Conservation (phyloP, 768 basidiomycete genomes). For the Suillus weaverae region DNA sequence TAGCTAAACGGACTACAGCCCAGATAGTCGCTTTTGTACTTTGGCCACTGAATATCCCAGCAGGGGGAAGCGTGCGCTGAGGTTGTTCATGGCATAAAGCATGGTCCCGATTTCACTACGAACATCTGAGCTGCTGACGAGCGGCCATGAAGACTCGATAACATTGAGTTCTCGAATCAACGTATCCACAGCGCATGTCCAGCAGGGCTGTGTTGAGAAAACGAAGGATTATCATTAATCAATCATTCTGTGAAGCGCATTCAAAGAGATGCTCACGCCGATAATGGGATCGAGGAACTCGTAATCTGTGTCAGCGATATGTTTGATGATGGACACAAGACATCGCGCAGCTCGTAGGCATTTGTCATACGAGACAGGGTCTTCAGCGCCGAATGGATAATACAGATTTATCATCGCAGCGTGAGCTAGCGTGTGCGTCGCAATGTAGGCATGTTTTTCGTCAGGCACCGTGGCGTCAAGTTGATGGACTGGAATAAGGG, state of each 20-base stretch:
- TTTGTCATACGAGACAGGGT: constrained; percentile 63
- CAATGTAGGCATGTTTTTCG: constrained; percentile 59
- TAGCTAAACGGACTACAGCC: constrained; percentile 6
- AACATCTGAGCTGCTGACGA: constrained; percentile 55
- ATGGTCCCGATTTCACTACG: constrained; percentile 62
- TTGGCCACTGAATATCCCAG: constrained; percentile 37
- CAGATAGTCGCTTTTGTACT: constrained; percentile 31
- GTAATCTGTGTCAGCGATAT: constrained; percentile 63
- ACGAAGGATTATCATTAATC: constrained; percentile 1
- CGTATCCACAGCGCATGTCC: constrained; percentile 68
- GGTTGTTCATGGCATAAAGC: constrained; percentile 62
- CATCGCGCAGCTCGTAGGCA: constrained; percentile 63
- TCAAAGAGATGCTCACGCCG: constrained; percentile 49
- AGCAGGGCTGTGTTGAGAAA: constrained; percentile 53
- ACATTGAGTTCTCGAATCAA: constrained; percentile 65
- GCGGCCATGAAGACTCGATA: constrained; percentile 64
- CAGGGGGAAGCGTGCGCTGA: constrained; percentile 62
- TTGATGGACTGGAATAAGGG: constrained; percentile 65
- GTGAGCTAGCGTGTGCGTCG: constrained; percentile 66
- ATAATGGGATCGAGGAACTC: constrained; percentile 77
- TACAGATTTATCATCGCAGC: constrained; percentile 67
- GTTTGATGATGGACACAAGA: constrained; percentile 59
- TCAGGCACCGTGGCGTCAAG: constrained; percentile 53
- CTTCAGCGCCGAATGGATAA: constrained; percentile 58
- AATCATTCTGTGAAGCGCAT: not conserved